Evolutionary conservation across 169 alveolate genomes (phyloP).

Genomic region (Fabrea salina): DNA sequence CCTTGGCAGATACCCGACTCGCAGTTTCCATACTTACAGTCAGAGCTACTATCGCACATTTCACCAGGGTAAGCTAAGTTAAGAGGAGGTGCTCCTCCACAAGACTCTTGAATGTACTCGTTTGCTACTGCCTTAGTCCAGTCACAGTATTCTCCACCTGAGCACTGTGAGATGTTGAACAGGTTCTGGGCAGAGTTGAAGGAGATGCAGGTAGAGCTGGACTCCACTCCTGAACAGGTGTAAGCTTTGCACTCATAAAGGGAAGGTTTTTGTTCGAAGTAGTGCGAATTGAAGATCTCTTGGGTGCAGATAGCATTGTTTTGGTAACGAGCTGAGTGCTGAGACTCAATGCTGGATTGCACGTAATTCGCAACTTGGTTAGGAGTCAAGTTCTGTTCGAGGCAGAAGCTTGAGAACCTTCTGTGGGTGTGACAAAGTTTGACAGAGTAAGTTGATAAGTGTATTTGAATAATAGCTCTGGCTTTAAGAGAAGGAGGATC

Average conservation of each 20-base stretch:
- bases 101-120: conserved; percentile 1
- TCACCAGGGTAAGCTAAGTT: conserved; percentile 7
- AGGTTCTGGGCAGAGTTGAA: background rate
- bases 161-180: background rate
- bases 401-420: background rate
- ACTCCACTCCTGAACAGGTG: background rate
- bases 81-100: background rate
- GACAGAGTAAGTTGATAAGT: background rate
- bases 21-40: conserved; percentile 2
- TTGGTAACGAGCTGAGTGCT: conserved; percentile 13
- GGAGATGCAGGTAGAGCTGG: background rate
- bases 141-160: background rate
- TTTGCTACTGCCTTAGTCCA: conserved; percentile 2
- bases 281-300: background rate
- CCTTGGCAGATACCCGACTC: background rate
- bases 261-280: background rate
- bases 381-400: background rate
- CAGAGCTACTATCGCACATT: background rate
- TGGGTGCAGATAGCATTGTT: conserved; percentile 7
- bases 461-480: background rate
- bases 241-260: background rate
- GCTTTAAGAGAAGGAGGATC: conserved; percentile 4
- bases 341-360: background rate
- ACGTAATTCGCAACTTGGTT: background rate
- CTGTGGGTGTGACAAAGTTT: conserved; percentile 10